phyloP scores from a whole-genome alignment of 2,329 filamentous ascomycete genomes.

The Pseudopyricularia cyperi region DNA sequence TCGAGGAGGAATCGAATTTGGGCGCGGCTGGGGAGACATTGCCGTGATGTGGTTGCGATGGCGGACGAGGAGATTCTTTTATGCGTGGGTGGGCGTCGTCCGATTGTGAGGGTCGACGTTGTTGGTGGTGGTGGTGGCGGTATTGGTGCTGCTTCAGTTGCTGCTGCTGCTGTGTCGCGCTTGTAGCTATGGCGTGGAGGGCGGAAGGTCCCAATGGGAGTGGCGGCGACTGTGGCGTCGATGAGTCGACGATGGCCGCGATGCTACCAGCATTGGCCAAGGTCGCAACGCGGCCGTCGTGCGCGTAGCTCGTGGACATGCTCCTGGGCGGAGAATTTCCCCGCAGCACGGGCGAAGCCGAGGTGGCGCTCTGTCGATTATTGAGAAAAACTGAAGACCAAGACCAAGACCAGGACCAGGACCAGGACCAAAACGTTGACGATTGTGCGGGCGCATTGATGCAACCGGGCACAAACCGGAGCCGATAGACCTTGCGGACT shows the following conservation, averaged over 20 bases:
- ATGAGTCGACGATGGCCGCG: not conserved
- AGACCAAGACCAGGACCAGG: no score
- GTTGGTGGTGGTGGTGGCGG: no score
- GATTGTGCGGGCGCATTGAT: no score
- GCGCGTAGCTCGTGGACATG: slow-evolving; percentile 1
- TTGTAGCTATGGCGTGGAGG: not conserved
- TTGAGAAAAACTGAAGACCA: no score
- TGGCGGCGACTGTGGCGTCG: not conserved
- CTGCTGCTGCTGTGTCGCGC: not conserved
- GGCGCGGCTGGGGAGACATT: not conserved
- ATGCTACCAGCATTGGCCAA: not conserved
- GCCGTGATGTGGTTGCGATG: not conserved
- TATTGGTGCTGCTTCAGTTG: not conserved
- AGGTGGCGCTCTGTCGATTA: not conserved
- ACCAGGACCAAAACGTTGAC: no score
- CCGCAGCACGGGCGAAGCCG: not conserved
- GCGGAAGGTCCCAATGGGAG: not conserved
- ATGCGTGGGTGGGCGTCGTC: not conserved
- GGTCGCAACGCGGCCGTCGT: not conserved
- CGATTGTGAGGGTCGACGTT: not conserved
- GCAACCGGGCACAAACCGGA: no score
- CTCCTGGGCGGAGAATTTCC: not conserved
- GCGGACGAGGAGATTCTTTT: not conserved
- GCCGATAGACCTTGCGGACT: no score
- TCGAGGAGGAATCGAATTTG: not conserved